Evolutionary conservation across 1,139 yeast genomes (phyloP).

Genomic region (Lodderomyces elongisporus): DNA sequence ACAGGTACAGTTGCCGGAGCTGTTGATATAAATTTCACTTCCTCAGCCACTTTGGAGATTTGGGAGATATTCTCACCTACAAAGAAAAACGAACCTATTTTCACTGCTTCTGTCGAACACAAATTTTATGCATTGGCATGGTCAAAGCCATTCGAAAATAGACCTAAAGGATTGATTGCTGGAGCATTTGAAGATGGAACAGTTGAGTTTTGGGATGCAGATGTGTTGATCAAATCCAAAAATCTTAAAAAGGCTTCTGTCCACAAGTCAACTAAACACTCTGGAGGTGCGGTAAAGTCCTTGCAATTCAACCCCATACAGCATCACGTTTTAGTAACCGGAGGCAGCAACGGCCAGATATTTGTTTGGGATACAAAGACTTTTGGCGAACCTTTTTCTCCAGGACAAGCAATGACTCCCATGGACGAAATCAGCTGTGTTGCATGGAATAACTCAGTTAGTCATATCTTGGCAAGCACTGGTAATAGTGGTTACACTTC

Average conservation of each 20-base stretch:
- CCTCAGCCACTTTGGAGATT: conserved; percentile 69
- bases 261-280: conserved; percentile 52
- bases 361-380: conserved; percentile 83
- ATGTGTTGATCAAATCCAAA: conserved; percentile 35
- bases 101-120: conserved; percentile 48
- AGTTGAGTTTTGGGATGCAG: conserved; percentile 72
- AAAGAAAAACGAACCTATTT: conserved; percentile 42
- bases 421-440: conserved; percentile 77
- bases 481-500: conserved; percentile 81
- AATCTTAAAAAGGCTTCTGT: conserved; percentile 40
- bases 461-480: conserved; percentile 88
- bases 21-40: conserved; percentile 80
- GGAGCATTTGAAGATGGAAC: conserved; percentile 87
- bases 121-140: conserved; percentile 82
- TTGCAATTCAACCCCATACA: conserved; percentile 77
- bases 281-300: conserved; percentile 67
- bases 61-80: conserved; percentile 63
- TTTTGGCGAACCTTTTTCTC: conserved; percentile 56
- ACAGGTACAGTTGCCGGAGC: conserved; percentile 96
- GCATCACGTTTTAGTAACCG: conserved; percentile 71
- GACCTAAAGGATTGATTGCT: conserved; percentile 60
- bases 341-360: conserved; percentile 83
- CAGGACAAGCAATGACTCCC: conserved; percentile 78
- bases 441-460: conserved; percentile 83
- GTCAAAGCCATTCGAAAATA: conserved; percentile 61